Base-by-base conservation (phyloP, 495 filamentous ascomycete species). In the Penicillium egyptiacum region DNA sequence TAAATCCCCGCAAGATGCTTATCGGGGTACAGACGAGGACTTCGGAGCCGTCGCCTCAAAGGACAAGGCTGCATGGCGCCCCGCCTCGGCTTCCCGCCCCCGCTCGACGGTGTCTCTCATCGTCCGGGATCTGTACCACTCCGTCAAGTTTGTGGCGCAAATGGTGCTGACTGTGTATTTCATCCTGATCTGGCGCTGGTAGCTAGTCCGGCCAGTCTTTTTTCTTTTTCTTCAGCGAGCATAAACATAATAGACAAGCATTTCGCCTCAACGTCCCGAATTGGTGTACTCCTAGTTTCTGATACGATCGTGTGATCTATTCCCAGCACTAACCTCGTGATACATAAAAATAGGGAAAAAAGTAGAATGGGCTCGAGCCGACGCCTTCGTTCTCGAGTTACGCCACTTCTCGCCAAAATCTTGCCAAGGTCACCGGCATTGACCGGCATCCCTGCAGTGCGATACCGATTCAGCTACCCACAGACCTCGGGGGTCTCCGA, bases 161-260 rank as follows among this genome's bases (percentile, higher is more conserved):
- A 56, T 79, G 14, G 82, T 80, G 23, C 48, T 82, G 45, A 55
- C 53, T 8, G 75, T 77, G 57, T 86, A 85, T 67, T 61, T 77
- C 56, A 79, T 79, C 62, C 68, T 86, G 60, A 70, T 81, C 31
- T 83, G 75, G 75, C 73, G 67, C 45, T 80, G 79, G 75, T 83
- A 72, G 63, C 58, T 55, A 37, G 37, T 45, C 40, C 39, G 51
- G 42, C 17, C 30, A 30, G 26, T n/a, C 1, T 9, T 20, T 31
- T 39, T 8, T 30, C 11, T 42, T 14, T 39, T 42, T 41, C 49
- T 63, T 63, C 31, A 55, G 55, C 60, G 64, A 58, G 58, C 25
- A 65, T 60, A 57, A 41, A 54, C 16, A 63, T 25, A 46, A 61
- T 57, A 57, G 54, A 57, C 40, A 35, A 30, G 26, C 40, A 58